Conservation (phyloP, 2,329 filamentous ascomycete species). For the Colletotrichum somersetense region DNA sequence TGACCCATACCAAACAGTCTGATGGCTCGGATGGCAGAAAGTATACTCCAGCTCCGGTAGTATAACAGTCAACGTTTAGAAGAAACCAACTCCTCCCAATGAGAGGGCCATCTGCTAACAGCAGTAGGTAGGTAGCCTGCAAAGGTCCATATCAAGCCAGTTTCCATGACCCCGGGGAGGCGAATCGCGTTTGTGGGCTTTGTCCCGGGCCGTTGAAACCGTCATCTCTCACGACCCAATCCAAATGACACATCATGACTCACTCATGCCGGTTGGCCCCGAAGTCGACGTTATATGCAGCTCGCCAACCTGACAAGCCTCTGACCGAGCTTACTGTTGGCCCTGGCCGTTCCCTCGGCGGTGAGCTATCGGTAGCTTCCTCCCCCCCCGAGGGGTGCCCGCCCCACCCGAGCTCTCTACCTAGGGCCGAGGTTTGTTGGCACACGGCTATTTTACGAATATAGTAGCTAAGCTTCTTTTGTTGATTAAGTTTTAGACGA, state of each 20-base stretch:
- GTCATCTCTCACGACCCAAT: conserved; percentile 9
- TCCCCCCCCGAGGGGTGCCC: conserved; percentile 7
- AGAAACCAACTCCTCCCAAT: neutral
- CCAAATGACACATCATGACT: conserved; percentile 32
- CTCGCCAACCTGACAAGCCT: conserved; percentile 11
- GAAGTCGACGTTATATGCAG: neutral
- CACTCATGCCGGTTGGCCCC: conserved; percentile 5
- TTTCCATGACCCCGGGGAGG: neutral
- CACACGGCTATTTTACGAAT: neutral
- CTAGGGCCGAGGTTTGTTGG: conserved; percentile 12
- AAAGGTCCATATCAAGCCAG: neutral
- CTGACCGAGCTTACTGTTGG: conserved; percentile 22
- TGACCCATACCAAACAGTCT: conserved; percentile 1
- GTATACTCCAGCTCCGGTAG: neutral
- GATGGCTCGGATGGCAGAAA: conserved; percentile 8
- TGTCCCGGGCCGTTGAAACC: neutral
- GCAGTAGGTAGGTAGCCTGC: neutral
- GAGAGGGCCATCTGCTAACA: neutral
- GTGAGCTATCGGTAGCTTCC: conserved; percentile 27
- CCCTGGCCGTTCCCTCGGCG: conserved; percentile 13
- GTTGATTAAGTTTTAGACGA: neutral
- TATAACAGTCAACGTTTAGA: neutral
- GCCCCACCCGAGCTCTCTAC: conserved; percentile 29
- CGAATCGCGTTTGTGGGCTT: neutral
- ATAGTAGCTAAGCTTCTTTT: neutral